phyloP scores from a whole-genome alignment of 441 rosid species.

The Geranium incanum region DNA sequence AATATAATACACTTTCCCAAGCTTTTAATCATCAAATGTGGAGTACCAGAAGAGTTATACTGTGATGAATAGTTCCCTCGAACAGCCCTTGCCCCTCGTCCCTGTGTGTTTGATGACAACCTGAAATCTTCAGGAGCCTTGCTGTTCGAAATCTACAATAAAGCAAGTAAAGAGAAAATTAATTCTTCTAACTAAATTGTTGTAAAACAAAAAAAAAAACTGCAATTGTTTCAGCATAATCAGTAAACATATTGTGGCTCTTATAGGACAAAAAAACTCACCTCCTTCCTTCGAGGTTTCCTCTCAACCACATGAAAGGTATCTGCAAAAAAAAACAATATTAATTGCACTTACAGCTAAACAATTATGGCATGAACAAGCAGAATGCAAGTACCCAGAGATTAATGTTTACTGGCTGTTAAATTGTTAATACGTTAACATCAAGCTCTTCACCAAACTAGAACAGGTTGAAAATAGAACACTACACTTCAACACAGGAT shows the following conservation, averaged over 20 bases:
- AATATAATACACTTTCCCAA: background rate
- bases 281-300: constrained; percentile 62
- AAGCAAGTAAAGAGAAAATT: constrained; percentile 10
- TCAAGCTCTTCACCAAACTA: background rate
- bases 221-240: background rate
- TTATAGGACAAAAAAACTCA: constrained; percentile 19
- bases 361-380: background rate
- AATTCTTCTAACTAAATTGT: background rate
- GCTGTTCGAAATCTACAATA: constrained; percentile 38
- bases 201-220: background rate
- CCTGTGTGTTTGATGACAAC: constrained; percentile 26
- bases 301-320: constrained; percentile 86
- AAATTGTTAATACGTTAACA: background rate
- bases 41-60: constrained; percentile 36
- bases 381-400: background rate
- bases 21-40: background rate
- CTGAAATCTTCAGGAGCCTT: constrained; percentile 20
- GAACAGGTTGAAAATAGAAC: background rate
- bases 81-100: constrained; percentile 39
- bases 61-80: constrained; percentile 43
- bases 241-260: background rate
- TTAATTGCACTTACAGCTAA: background rate
- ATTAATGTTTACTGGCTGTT: background rate
- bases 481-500: background rate
- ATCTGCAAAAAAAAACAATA: constrained; percentile 37